phyloP scores from a whole-genome alignment of 1,284 basidiomycete species.

The Neonothopanus nambi region DNA sequence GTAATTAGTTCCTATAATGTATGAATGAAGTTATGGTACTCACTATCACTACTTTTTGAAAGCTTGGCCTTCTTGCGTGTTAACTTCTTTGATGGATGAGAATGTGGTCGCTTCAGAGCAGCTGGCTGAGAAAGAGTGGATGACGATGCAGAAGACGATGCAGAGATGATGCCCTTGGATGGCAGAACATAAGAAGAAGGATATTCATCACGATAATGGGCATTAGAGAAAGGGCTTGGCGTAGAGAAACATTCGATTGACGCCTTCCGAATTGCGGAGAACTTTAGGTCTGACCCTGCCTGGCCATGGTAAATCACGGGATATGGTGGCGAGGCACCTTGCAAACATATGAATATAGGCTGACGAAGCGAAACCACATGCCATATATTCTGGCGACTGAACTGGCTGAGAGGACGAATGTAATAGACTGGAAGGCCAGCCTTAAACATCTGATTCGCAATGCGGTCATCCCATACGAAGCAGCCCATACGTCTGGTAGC shows the following conservation, averaged over 20 bases:
- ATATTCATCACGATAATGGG: constrained; percentile 2
- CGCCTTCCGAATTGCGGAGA: not conserved
- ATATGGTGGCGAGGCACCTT: not conserved
- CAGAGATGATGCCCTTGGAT: no score
- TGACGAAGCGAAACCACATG: not conserved
- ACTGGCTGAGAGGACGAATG: not conserved
- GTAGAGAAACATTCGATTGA: constrained; percentile 2
- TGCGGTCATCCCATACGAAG: not conserved
- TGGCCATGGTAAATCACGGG: constrained; percentile 3
- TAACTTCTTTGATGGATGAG: no score
- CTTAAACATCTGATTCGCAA: not conserved
- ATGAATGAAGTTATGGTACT: not conserved
- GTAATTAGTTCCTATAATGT: not conserved
- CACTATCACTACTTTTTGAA: not conserved
- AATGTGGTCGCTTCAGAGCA: no score
- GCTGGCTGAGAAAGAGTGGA: no score
- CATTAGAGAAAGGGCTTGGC: no score
- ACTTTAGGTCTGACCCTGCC: constrained; percentile 7
- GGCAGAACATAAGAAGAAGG: no score
- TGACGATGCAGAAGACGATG: no score
- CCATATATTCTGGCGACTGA: not conserved
- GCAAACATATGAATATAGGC: not conserved
- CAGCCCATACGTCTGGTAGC: no score
- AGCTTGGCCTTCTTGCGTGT: no score
- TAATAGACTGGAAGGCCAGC: constrained; percentile 1